A percentile compares a stretch with the other conserved stretches of the same genome.
phyloP scores from a whole-genome alignment of 768 basidiomycete genomes.

The Mycena albidolilacea region DNA sequence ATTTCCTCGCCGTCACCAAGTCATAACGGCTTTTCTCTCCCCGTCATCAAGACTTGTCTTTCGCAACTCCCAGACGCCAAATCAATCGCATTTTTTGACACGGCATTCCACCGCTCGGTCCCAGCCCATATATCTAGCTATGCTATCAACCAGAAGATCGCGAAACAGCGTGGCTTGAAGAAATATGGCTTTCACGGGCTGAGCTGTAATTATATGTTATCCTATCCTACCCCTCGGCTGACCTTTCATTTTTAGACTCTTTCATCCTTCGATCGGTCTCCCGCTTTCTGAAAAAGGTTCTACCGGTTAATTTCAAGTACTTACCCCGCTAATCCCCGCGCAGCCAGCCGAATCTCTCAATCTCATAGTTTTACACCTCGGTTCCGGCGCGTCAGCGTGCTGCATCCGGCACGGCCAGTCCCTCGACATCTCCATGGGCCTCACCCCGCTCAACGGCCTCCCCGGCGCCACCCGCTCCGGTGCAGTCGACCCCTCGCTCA shows the following conservation, averaged over 20 bases:
- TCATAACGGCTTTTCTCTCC: slow-evolving; percentile 69
- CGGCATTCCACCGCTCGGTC: slow-evolving; percentile 85
- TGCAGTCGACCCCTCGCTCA: slow-evolving; percentile 85
- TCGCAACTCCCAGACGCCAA: slow-evolving; percentile 73
- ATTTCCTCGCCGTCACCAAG: slow-evolving; percentile 84
- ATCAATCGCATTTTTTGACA: slow-evolving; percentile 91
- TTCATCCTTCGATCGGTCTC: slow-evolving; percentile 80
- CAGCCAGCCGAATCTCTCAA: slow-evolving; percentile 68
- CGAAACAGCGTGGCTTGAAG: slow-evolving; percentile 76
- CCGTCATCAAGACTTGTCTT: slow-evolving; percentile 74
- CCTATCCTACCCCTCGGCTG: neutral
- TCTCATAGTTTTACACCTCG: slow-evolving; percentile 89
- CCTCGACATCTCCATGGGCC: slow-evolving; percentile 92
- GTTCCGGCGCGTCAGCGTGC: slow-evolving; percentile 91
- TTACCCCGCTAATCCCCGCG: neutral
- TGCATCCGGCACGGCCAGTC: slow-evolving; percentile 81
- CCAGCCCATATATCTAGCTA: slow-evolving; percentile 85
- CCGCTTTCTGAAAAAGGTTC: slow-evolving; percentile 68
- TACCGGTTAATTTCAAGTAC: neutral
- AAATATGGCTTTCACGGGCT: slow-evolving; percentile 96
- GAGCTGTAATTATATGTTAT: slow-evolving; percentile 64
- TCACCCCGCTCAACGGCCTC: slow-evolving; percentile 90
- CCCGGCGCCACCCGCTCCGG: slow-evolving; percentile 93
- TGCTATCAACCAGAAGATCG: slow-evolving; percentile 76
- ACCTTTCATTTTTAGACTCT: slow-evolving; percentile 59